Base-by-base conservation (phyloP, 176 grass and related monocot species). In the Cymbopogon citratus region DNA sequence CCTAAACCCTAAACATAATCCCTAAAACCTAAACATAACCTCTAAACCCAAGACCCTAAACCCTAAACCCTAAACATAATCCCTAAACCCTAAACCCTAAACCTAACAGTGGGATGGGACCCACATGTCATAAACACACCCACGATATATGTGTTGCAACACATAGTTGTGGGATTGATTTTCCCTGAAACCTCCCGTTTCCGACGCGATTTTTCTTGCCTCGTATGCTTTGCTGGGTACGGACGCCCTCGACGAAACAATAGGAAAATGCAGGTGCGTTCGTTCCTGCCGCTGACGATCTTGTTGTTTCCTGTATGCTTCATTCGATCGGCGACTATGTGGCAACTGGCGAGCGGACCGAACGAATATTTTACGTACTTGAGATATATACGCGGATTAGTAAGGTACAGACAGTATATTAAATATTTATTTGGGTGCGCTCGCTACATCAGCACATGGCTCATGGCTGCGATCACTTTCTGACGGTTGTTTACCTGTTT, bases 401-500 rank as follows among this genome's bases (percentile, higher is more conserved):
- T 24, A 7, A 66, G 12, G 29, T 28, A 63, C 61, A 33, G 31
- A 33, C 31, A 12, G 57, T 12, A 29, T 10, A 28, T 63, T 3
- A 4, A 23, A 3, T 7, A 28, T 29, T 63, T 5, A 63, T 72
- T 24, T 38, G 49, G 78, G 71, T 77, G 73, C 66, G 45, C 54
- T 46, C 51, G 2, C 10, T 2, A 9, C 66, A 67, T 73, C 74
- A 79, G 31, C 31, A 33, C 31, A 33, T 33, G 31, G 31, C 31
- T 33, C 79, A 90, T 82, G 83, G 66, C 67, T 56, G 28, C 9
- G 64, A 64, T 73, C 76, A 18, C 57, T 81, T 72, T 28, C 78
- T 10, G 57, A 72, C 66, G 78, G 83, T 25, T 39, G 83, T 54
- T 65, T 54, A 69, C 35, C 73, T 66, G 35, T 56, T 60, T 24